These are phyloP conservation scores for Hevea brasiliensis DNA, from an alignment of 345 rosid species.

Conservation along the genomic window DNA sequence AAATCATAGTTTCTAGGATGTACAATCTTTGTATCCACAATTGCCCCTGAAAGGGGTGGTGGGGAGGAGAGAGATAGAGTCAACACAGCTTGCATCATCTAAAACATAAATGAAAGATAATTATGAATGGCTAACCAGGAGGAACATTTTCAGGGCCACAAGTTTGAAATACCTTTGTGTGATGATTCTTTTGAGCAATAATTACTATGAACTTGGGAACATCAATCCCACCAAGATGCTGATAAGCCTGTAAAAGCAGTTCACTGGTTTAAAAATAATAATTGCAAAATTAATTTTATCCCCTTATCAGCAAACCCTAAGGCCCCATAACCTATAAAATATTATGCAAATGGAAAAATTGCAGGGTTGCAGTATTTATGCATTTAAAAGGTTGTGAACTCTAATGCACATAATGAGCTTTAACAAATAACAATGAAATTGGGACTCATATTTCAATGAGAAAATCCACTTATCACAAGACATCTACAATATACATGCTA, in stretches of 20 bases:
- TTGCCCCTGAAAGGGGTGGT: conserved; percentile 39
- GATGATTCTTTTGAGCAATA: conserved; percentile 91
- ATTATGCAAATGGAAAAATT: neutral
- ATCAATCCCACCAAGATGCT: conserved; percentile 54
- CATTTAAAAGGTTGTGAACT: neutral
- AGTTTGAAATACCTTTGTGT: conserved; percentile 74
- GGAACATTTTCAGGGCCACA: conserved; percentile 73
- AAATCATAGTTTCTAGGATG: too few relatives aligned
- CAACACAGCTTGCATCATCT: conserved; percentile 9
- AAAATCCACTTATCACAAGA: neutral
- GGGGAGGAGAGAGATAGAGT: neutral
- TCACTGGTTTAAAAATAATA: neutral
- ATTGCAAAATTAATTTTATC: neutral
- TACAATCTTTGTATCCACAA: too few relatives aligned
- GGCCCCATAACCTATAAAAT: neutral
- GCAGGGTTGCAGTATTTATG: neutral
- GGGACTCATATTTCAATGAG: neutral
- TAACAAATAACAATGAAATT: neutral
- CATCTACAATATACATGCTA: neutral
- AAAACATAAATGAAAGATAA: neutral
- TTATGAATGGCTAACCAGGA: conserved; percentile 49
- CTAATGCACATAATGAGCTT: too few relatives aligned
- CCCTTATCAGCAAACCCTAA: neutral
- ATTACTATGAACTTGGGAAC: conserved; percentile 74
- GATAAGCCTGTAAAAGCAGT: conserved; percentile 61